phyloP scores from a whole-genome alignment of 2,329 filamentous ascomycete species.

The Penicillium brasilianum region DNA sequence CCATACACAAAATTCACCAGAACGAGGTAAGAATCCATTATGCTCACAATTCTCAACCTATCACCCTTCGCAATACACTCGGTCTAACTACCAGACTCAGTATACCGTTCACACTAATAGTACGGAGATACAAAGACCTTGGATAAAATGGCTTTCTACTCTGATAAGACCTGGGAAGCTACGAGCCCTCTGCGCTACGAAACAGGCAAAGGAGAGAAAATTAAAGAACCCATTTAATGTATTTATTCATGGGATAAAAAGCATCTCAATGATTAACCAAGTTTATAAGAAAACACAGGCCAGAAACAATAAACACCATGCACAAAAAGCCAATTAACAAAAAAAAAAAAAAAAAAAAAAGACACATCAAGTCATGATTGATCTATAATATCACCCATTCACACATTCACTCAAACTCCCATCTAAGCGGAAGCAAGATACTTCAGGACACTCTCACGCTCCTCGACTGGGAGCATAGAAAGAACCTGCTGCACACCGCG shows the following conservation, averaged over 20 bases:
- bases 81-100: neutral
- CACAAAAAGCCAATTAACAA: conserved; percentile 9
- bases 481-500: conserved; percentile 87
- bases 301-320: conserved; percentile 21
- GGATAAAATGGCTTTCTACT: too few relatives aligned
- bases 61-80: neutral
- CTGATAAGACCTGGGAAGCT: too few relatives aligned
- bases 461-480: conserved; percentile 82
- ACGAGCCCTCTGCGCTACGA: neutral
- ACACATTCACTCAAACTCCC: conserved; percentile 7
- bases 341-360: conserved; percentile 8
- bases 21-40: neutral
- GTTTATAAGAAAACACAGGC: neutral
- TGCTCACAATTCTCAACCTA: too few relatives aligned
- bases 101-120: too few relatives aligned
- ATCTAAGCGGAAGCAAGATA: conserved; percentile 45
- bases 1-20: neutral
- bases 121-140: too few relatives aligned
- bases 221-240: neutral
- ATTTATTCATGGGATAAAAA: conserved; percentile 4
- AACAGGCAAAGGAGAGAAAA: neutral
- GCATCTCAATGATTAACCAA: conserved; percentile 2
- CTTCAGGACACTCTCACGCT: conserved; percentile 82
- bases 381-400: neutral
- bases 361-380: conserved; percentile 30